Percentiles rank a stretch among this genome's conserved stretches.
phyloP scores from a whole-genome alignment of 1,284 basidiomycete species.

The Austroboletus novae-zelandiae region DNA sequence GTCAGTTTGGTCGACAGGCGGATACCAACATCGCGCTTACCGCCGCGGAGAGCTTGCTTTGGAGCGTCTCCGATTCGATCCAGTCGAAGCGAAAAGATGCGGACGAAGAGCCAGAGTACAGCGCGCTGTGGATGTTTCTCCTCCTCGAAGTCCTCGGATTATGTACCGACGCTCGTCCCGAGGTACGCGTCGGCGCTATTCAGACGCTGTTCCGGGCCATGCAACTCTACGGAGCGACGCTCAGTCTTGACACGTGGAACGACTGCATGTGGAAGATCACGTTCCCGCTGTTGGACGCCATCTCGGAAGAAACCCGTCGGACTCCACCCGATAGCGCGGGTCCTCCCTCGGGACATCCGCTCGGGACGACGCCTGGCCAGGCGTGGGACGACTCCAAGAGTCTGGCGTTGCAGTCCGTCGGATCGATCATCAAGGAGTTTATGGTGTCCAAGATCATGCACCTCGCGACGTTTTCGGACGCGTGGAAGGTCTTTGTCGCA shows the following conservation, averaged over 20 bases:
- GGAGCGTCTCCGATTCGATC: conserved; percentile 92
- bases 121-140: conserved; percentile 88
- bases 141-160: conserved; percentile 81
- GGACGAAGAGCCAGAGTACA: conserved; percentile 68
- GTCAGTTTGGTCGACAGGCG: conserved; percentile 85
- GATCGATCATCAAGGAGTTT: conserved; percentile 82
- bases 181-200: conserved; percentile 91
- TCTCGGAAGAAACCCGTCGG: conserved; percentile 57
- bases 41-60: conserved; percentile 84
- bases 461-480: conserved; percentile 64
- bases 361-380: conserved; percentile 31
- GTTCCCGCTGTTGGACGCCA: conserved; percentile 81
- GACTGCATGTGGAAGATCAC: conserved; percentile 86
- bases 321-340: conserved; percentile 20
- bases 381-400: conserved; percentile 88
- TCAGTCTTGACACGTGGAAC: conserved; percentile 82
- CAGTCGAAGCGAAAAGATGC: conserved; percentile 72
- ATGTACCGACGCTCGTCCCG: conserved; percentile 78
- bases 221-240: conserved; percentile 86
- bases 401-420: conserved; percentile 82
- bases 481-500: conserved; percentile 72
- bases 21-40: conserved; percentile 97
- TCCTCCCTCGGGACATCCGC: conserved; percentile 12
- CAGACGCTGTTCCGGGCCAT: conserved; percentile 94
- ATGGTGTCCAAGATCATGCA: conserved; percentile 70